These are phyloP conservation scores for Articulospora tetracladia DNA, from an alignment of 495 filamentous ascomycete species.

Conservation along the genomic window DNA sequence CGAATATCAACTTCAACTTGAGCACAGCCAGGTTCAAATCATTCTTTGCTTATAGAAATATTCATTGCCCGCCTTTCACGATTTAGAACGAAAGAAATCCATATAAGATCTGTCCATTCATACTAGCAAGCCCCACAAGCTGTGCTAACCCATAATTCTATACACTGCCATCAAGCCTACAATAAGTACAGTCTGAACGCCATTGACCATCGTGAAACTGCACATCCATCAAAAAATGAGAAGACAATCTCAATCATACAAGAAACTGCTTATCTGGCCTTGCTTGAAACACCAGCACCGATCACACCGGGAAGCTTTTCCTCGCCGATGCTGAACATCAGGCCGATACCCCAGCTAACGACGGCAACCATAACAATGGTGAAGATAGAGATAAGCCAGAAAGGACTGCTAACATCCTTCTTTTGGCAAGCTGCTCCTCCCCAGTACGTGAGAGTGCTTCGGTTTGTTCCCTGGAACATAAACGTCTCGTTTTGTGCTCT, in stretches of 20 bases:
- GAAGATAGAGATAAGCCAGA: conserved; percentile 77
- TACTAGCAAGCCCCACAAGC: neutral
- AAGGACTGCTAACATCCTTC: conserved; percentile 79
- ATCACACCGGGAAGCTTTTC: conserved; percentile 82
- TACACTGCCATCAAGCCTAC: conserved; percentile 11
- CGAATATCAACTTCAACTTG: too few relatives aligned
- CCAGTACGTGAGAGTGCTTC: conserved; percentile 46
- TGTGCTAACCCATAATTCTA: conserved; percentile 9
- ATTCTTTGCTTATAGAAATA: neutral
- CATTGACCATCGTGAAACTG: conserved; percentile 8
- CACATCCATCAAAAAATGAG: neutral
- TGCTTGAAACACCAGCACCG: conserved; percentile 74
- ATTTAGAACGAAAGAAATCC: neutral
- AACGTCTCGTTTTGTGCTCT: conserved; percentile 42
- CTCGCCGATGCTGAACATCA: conserved; percentile 75
- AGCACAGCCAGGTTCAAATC: too few relatives aligned
- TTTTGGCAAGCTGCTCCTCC: conserved; percentile 88
- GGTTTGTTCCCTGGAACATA: conserved; percentile 22
- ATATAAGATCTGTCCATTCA: neutral
- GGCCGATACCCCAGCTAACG: conserved; percentile 61
- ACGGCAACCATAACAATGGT: conserved; percentile 58
- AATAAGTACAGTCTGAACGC: conserved; percentile 23
- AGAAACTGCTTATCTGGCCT: conserved; percentile 26
- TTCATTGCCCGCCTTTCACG: neutral
- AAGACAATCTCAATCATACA: conserved; percentile 18